phyloP scores from a whole-genome alignment of 257 asterid genomes.

The Scutellaria barbata region DNA sequence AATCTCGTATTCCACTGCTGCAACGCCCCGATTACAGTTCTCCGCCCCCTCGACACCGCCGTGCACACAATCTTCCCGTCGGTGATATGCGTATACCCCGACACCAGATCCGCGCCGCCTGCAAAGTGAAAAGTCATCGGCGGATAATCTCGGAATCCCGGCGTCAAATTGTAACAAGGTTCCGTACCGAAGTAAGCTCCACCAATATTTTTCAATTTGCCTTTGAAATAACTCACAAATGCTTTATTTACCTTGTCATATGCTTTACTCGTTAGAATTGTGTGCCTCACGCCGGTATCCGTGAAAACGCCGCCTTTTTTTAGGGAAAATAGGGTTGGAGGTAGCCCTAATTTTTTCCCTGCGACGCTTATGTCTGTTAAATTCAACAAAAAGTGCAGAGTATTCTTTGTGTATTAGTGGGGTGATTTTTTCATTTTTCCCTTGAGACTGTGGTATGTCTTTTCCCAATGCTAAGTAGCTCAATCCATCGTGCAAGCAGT shows the following conservation, averaged over 20 bases:
- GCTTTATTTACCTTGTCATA: neutral
- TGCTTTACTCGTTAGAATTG: neutral
- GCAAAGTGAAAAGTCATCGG: neutral
- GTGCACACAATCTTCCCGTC: conserved; percentile 22
- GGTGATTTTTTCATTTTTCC: neutral
- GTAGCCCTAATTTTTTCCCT: conserved; percentile 9
- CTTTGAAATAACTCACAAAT: neutral
- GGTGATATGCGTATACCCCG: conserved; percentile 3
- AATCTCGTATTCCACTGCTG: conserved; percentile 9
- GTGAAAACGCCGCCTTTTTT: conserved; percentile 15
- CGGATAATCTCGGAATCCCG: conserved; percentile 9
- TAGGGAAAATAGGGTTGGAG: conserved; percentile 13
- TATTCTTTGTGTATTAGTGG: neutral
- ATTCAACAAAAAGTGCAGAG: conserved; percentile 9
- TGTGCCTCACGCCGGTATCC: conserved; percentile 10
- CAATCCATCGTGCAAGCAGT: conserved; percentile 18
- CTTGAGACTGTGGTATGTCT: neutral
- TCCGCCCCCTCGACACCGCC: conserved; percentile 17
- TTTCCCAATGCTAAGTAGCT: conserved; percentile 21
- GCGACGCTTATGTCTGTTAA: conserved; percentile 25
- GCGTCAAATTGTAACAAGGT: neutral
- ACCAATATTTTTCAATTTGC: neutral
- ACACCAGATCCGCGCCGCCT: conserved; percentile 13
- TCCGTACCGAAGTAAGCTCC: neutral
- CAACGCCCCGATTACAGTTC: conserved; percentile 16